Base-by-base conservation (phyloP, 108 stramenopile species). In the Pseudonitzschia delicatissima region DNA sequence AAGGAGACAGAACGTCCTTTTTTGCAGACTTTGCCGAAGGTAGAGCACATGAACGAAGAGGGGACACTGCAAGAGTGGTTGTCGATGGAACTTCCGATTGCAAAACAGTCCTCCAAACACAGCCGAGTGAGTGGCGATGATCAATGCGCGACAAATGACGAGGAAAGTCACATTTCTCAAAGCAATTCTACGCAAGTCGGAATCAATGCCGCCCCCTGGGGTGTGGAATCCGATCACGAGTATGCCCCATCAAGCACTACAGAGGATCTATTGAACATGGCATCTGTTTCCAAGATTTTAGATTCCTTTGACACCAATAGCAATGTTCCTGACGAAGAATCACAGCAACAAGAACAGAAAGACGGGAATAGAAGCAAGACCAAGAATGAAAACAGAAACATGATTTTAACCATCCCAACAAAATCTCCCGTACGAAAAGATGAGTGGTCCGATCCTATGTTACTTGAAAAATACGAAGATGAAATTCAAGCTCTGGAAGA, bases 1-100 rank as follows among this genome's bases (percentile, higher is more conserved):
- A 77, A 40, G 53, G 53, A 15, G 83, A 83, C 34, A 71, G 76
- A 8, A 62, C 59, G 37, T 69, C 69, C 11, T 71, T 73, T 36
- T 66, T 69, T 33, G 76, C 69, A 15, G 58, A 60, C 45, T 71
- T 40, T 47, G 62, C 37, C 21, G 69, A 50, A 28, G n/a, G n/a
- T 71, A 26, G 57, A 59, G 17, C 34, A 35, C 20, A 62, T 48
- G 58, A 47, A 71, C 62, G 42, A 59, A 9, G 47, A 36, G 31
- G 69, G 69, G 20, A 59, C 48, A 26, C 45, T 71, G 20, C 23
- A 21, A 3, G 60, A 61, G 21, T 61, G 60, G 60, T 26, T 61
- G 35, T 35, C 36, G 12, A 61, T 61, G 60, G 60, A 61, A 36
- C 28, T 61, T 42, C 60, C 60, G 7, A 5, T 34, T 5, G 34